These are phyloP conservation scores for Ramaria sp. DNA, from an alignment of 768 basidiomycete species.

Conservation along the genomic window DNA sequence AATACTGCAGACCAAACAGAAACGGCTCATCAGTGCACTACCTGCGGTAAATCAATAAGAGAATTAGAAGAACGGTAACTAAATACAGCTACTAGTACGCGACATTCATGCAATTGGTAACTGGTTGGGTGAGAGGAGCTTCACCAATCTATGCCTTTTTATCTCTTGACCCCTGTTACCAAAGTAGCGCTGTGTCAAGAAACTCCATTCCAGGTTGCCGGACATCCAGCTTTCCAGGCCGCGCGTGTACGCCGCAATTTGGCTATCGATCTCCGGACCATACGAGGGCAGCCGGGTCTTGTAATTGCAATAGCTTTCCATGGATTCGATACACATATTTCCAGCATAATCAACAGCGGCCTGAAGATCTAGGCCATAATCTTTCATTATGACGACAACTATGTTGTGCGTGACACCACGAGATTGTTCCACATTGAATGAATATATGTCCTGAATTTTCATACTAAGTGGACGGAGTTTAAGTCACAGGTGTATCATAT, in stretches of 20 bases:
- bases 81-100: too few species aligned
- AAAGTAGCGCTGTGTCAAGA: slow-evolving; percentile 59
- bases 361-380: slow-evolving; percentile 23
- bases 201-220: slow-evolving; percentile 66
- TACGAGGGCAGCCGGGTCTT: slow-evolving; percentile 42
- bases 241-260: slow-evolving; percentile 34
- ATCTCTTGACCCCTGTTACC: slow-evolving; percentile 45
- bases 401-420: slow-evolving; percentile 32
- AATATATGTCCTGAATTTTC: slow-evolving; percentile 30
- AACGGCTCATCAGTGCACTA: too few species aligned
- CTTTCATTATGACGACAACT: slow-evolving; percentile 30
- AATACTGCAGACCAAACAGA: too few species aligned
- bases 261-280: slow-evolving; percentile 45
- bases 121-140: slow-evolving; percentile 9
- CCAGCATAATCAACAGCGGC: slow-evolving; percentile 29
- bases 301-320: slow-evolving; percentile 23
- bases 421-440: slow-evolving; percentile 30
- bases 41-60: too few species aligned
- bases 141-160: slow-evolving; percentile 42
- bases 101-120: too few species aligned
- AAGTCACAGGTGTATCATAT: too few species aligned
- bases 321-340: slow-evolving; percentile 20
- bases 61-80: too few species aligned
- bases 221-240: slow-evolving; percentile 36
- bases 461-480: too few species aligned